Conservation (phyloP, 495 filamentous ascomycete genomes). For the Annulohypoxylon nitens region DNA sequence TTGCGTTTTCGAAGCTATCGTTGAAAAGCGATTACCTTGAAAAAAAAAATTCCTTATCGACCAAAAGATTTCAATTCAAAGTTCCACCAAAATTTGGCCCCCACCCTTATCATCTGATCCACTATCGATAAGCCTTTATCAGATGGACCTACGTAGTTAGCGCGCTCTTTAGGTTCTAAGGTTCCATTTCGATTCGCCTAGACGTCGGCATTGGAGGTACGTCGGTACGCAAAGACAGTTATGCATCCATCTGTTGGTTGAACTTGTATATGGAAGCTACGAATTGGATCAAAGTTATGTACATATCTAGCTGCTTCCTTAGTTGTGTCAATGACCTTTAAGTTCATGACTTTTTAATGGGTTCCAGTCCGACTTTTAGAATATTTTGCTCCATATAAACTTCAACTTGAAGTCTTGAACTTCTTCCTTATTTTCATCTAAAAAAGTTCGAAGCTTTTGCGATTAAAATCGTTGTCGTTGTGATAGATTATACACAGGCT, state of each 20-base stretch:
- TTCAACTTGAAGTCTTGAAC: not conserved
- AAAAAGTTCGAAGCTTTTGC: not conserved
- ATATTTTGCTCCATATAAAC: not conserved
- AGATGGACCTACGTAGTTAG: constrained; percentile 20
- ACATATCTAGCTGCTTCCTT: constrained; percentile 2
- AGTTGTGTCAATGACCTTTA: not conserved
- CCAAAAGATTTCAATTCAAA: constrained; percentile 27
- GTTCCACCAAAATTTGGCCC: not conserved
- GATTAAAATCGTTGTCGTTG: not conserved
- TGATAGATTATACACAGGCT: not conserved
- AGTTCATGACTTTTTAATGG: not conserved
- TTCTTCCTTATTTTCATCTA: not conserved
- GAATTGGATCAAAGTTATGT: constrained; percentile 11
- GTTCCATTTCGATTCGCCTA: constrained; percentile 17
- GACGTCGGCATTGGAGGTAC: constrained; percentile 21
- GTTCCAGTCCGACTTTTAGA: not conserved
- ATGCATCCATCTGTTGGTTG: constrained; percentile 3
- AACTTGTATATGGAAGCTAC: not conserved
- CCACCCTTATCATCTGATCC: constrained; percentile 16
- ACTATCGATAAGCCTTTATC: constrained; percentile 41
- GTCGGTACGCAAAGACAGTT: not conserved
- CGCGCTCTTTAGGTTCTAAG: constrained; percentile 10
- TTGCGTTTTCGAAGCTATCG: constrained; percentile 17
- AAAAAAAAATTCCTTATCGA: constrained; percentile 44
- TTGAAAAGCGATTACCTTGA: not conserved